phyloP scores from a whole-genome alignment of 192 early-diverging fungal species.

The Umbelopsis ramanniana region DNA sequence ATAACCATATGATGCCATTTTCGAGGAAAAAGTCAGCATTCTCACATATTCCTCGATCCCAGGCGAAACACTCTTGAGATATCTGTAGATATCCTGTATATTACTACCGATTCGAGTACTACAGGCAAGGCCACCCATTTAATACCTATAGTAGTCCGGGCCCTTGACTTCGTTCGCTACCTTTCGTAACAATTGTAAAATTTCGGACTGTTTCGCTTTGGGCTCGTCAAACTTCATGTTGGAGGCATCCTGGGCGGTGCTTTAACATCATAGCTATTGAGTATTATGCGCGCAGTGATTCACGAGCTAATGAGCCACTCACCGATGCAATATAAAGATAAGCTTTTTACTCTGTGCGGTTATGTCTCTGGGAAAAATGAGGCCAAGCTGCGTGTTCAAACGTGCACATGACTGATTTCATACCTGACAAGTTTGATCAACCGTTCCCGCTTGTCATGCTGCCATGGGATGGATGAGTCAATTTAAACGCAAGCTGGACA shows the following conservation, averaged over 20 bases:
- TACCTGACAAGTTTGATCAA: constrained; percentile 42
- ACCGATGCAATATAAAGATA: constrained; percentile 49
- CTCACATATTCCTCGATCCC: constrained; percentile 46
- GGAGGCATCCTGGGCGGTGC: neutral
- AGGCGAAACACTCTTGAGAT: constrained; percentile 40
- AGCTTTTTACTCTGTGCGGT: constrained; percentile 46
- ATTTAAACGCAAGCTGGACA: too few species aligned
- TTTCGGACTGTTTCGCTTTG: constrained; percentile 30
- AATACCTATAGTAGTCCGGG: constrained; percentile 44
- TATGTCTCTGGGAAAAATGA: constrained; percentile 40
- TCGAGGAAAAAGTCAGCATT: neutral
- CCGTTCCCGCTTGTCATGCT: constrained; percentile 49
- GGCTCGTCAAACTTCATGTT: constrained; percentile 39
- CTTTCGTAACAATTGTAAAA: constrained; percentile 36
- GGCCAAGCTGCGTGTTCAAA: neutral
- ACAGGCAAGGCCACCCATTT: too few species aligned
- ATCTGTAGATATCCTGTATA: constrained; percentile 10
- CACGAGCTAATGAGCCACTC: neutral
- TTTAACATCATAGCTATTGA: neutral
- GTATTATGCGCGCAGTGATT: neutral
- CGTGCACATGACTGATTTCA: neutral
- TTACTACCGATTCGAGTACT: neutral
- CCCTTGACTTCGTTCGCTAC: constrained; percentile 43
- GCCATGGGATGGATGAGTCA: too few species aligned
- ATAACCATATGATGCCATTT: neutral